Evolutionary conservation across 1,284 basidiomycete species (phyloP).

Genomic region (Malassezia sp.): DNA sequence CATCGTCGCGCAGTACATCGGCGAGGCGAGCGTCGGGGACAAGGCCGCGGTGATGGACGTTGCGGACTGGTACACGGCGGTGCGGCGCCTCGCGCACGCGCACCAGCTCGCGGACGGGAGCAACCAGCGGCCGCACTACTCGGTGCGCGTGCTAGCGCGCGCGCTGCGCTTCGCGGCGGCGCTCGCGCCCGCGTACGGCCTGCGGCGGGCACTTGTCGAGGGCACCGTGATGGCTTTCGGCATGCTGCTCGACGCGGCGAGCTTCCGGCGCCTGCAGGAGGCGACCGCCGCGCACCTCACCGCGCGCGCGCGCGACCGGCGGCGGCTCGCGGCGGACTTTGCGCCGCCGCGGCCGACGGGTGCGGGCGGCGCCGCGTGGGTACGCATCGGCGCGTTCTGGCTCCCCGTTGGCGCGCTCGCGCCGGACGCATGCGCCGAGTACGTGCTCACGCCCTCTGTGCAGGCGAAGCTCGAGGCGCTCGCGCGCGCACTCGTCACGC

Average conservation of each 20-base stretch:
- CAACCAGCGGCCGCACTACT: conserved; percentile 90
- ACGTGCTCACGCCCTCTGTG: conserved; percentile 94
- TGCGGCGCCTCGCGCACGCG: conserved; percentile 66
- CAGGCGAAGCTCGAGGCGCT: conserved; percentile 84
- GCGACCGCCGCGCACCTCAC: conserved; percentile 73
- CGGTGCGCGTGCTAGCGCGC: conserved; percentile 86
- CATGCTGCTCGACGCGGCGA: conserved; percentile 75
- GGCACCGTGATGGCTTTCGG: conserved; percentile 96
- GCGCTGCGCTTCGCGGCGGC: conserved; percentile 84
- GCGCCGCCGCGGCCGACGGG: conserved; percentile 32
- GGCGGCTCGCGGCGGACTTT: conserved; percentile 24
- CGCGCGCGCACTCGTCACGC: conserved; percentile 75
- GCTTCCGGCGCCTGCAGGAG: conserved; percentile 57
- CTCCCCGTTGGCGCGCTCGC: conserved; percentile 63
- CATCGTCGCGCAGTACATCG: conserved; percentile 84
- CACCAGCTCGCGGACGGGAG: conserved; percentile 88
- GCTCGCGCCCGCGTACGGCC: conserved; percentile 62
- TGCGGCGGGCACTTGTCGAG: conserved; percentile 79
- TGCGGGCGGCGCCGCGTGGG: conserved; percentile 22
- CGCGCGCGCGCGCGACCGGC: conserved; percentile 63
- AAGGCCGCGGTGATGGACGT: conserved; percentile 78
- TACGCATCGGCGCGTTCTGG: conserved; percentile 87
- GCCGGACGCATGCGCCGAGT: conserved; percentile 56
- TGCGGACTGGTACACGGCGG: conserved; percentile 75
- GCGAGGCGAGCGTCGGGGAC: conserved; percentile 69